Conservation (phyloP, 2,329 filamentous ascomycete species). For the Diaporthe destruens region DNA sequence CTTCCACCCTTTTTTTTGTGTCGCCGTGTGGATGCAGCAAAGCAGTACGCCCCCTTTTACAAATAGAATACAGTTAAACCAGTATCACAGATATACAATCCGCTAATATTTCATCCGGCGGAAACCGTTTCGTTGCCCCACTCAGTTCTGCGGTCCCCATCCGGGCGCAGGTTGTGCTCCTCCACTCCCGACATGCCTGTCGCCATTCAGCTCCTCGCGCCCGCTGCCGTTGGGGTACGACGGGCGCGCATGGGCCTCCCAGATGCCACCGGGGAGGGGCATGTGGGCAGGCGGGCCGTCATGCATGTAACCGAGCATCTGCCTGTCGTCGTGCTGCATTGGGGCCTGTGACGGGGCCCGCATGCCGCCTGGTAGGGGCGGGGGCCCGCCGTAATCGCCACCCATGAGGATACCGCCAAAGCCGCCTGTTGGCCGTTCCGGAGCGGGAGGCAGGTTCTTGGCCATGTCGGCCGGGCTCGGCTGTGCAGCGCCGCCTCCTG, state of each 20-base stretch:
- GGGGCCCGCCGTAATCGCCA: slow-evolving; percentile 19
- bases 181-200: not conserved
- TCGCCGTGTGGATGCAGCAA: slow-evolving; percentile 5
- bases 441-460: slow-evolving; percentile 7
- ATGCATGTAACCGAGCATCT: slow-evolving; percentile 3
- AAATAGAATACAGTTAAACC: slow-evolving; percentile 1
- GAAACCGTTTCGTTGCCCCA: not conserved
- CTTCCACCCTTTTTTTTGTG: not conserved
- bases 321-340: slow-evolving; percentile 19
- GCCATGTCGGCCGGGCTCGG: slow-evolving; percentile 19
- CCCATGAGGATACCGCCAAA: slow-evolving; percentile 32
- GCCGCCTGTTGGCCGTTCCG: slow-evolving; percentile 6
- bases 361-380: slow-evolving; percentile 11
- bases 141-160: slow-evolving; percentile 20
- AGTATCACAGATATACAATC: not conserved
- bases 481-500: slow-evolving; percentile 2
- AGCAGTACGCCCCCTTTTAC: slow-evolving; percentile 7
- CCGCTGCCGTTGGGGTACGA: slow-evolving; percentile 28
- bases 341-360: slow-evolving; percentile 9
- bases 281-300: slow-evolving; percentile 16
- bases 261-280: not conserved
- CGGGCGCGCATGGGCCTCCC: not conserved
- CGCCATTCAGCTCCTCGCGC: slow-evolving; percentile 19
- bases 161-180: slow-evolving; percentile 16
- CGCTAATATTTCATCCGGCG: not conserved